Evolutionary conservation across 192 early-diverging fungal species (phyloP), one percentile per base, ranked within the genome.

Genomic region (Coemansia sp.): DNA sequence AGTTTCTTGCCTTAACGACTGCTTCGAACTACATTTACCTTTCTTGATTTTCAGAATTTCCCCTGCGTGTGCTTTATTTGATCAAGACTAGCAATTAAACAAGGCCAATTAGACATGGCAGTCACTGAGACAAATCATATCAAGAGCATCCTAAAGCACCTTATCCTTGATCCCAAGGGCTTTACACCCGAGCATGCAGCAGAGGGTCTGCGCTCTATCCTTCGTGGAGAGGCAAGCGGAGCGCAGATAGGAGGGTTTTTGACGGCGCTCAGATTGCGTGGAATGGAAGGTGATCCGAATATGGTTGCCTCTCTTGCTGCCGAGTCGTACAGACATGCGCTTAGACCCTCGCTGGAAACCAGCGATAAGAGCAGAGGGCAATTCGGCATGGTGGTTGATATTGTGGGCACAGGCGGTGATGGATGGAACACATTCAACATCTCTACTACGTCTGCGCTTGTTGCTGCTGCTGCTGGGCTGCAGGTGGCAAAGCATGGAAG

Each of bases 391-490:
- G 19, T 93, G 4, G 88, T 92, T 6, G 95, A 98, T 73, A 95
- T 97, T 80, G 95, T 97, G 1, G 96, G 96, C 4, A 98, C 96
- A 4, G 96, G 96, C 32, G 96, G 96, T 10, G 96, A 98, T 79
- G 95, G 94, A 9, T 91, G 94, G 68, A 86, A 98, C 73, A 98
- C 96, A 37, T 98, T 95, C 71, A 98, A 98, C 72, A 95, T 97
- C 19, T 92, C 90, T 10, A 98, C 96, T 1, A 93, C 96, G 0
- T 86, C 93, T 9, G 89, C 91, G 22, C 87, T 98, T 47, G 92
- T 98, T 0, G 91, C 91, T 22, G 96, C 96, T 4, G 96, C 94
- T 36, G 95, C 95, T 7, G 96, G 96, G 37, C 86, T 86, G 64
- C 85, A 85, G 66, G 91, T 98, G 48, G 94, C 94, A 56, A 98